A percentile compares a stretch with the other conserved stretches of the same genome.
Evolutionary conservation across 1,284 basidiomycete species (phyloP).

Genomic region (Xerocomus amazonicus): DNA sequence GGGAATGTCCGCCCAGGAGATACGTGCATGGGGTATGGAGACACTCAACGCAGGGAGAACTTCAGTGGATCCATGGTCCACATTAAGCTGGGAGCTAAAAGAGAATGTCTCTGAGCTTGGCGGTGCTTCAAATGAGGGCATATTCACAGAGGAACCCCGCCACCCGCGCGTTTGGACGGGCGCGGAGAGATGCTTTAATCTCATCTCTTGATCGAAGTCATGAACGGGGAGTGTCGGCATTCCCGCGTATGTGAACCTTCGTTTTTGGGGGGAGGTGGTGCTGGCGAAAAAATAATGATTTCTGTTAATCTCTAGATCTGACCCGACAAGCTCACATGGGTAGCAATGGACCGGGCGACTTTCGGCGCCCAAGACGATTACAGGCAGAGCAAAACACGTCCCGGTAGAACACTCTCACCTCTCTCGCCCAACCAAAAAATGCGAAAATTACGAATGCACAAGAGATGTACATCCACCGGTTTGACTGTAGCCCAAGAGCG

Average conservation of each 20-base stretch:
- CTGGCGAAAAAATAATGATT: neutral
- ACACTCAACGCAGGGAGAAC: neutral
- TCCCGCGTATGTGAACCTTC: neutral
- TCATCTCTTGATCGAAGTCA: neutral
- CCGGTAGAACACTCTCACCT: slow-evolving; percentile 35
- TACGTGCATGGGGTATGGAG: neutral
- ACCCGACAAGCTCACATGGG: slow-evolving; percentile 2
- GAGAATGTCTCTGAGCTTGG: neutral
- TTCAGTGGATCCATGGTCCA: neutral
- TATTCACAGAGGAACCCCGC: neutral
- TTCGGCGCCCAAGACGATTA: slow-evolving; percentile 5
- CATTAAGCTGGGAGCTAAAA: neutral
- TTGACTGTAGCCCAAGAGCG: slow-evolving; percentile 16
- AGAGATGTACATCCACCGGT: slow-evolving; percentile 31
- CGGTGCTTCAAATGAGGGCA: slow-evolving; percentile 1
- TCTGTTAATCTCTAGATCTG: neutral
- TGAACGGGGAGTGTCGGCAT: neutral
- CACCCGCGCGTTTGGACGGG: neutral
- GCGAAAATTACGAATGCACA: slow-evolving; percentile 39
- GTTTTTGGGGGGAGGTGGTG: neutral
- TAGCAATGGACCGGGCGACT: neutral
- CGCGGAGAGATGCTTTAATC: neutral
- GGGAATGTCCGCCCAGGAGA: neutral
- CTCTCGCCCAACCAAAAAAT: slow-evolving; percentile 43
- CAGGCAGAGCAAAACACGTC: slow-evolving; percentile 12